These are phyloP conservation scores for Glomus cerebriforme DNA, from an alignment of 192 early-diverging fungal species.

Conservation along the genomic window DNA sequence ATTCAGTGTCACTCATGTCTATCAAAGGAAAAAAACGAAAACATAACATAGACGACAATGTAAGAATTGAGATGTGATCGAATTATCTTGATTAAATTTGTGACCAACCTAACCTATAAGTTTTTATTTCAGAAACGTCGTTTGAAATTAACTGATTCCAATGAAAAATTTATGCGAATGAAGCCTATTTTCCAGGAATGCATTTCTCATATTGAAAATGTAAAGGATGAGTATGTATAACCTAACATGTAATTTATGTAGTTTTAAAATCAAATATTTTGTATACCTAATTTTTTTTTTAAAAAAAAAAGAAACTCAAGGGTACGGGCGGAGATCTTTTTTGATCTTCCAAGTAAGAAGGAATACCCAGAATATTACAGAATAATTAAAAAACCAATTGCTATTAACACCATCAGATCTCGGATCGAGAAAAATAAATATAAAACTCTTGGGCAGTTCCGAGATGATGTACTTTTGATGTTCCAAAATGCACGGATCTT, in stretches of 20 bases:
- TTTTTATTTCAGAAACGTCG: background rate
- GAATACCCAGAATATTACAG: constrained; percentile 91
- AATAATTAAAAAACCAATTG: constrained; percentile 83
- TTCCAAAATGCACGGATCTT: constrained; percentile 89
- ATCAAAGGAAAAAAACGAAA: background rate
- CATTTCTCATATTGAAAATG: background rate
- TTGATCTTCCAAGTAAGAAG: constrained; percentile 67
- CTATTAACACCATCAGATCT: constrained; percentile 81
- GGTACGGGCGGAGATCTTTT: constrained; percentile 73
- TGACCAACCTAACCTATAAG: background rate
- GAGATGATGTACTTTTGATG: constrained; percentile 83
- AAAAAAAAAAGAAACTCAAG: constrained; percentile 39
- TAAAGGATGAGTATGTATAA: background rate
- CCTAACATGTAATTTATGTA: constrained; percentile 26
- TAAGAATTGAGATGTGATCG: background rate
- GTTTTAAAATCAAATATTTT: background rate
- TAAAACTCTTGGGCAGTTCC: constrained; percentile 62
- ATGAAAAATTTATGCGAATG: background rate
- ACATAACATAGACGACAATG: background rate
- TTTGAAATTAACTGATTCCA: background rate
- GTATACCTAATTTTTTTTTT: background rate
- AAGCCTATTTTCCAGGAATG: background rate
- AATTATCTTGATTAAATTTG: background rate
- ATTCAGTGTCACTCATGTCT: background rate
- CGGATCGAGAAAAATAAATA: constrained; percentile 75